Percentiles rank a stretch among this genome's conserved stretches.
These are phyloP conservation scores for Acaromyces ingoldii DNA, from an alignment of 1,284 basidiomycete species.

Conservation along the genomic window DNA sequence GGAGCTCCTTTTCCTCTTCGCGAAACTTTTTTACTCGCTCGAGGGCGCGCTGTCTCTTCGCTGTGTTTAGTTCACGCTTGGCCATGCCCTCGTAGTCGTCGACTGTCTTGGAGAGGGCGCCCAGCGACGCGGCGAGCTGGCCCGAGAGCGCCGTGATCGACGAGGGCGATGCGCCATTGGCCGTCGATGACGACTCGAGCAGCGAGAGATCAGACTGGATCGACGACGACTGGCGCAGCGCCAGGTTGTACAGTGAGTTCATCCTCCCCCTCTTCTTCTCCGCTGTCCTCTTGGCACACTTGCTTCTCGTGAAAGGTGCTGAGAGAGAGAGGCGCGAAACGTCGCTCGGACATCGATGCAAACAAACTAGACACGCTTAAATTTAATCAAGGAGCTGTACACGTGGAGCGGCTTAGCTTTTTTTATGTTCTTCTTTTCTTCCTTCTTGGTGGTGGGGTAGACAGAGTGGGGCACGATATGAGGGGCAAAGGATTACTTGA, in stretches of 20 bases:
- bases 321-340: too few species aligned
- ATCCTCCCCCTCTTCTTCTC: constrained; percentile 12
- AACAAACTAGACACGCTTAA: too few species aligned
- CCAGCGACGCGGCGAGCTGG: constrained; percentile 37
- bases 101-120: constrained; percentile 41
- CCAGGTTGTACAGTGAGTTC: constrained; percentile 50
- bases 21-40: constrained; percentile 39
- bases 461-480: too few species aligned
- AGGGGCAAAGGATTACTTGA: too few species aligned
- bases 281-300: not conserved
- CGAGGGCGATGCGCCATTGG: constrained; percentile 15
- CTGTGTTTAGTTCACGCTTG: constrained; percentile 41
- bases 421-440: too few species aligned
- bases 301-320: not conserved
- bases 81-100: constrained; percentile 50
- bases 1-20: constrained; percentile 38
- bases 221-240: constrained; percentile 44
- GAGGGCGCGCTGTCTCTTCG: constrained; percentile 49
- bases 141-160: constrained; percentile 21
- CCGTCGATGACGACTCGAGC: constrained; percentile 23
- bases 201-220: constrained; percentile 42
- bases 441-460: too few species aligned
- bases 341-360: too few species aligned
- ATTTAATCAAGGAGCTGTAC: too few species aligned
- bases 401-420: too few species aligned